A percentile compares a stretch with the other conserved stretches of the same genome.
Evolutionary conservation across 2,329 filamentous ascomycete species (phyloP).

Genomic region (Tothia fuscella): DNA sequence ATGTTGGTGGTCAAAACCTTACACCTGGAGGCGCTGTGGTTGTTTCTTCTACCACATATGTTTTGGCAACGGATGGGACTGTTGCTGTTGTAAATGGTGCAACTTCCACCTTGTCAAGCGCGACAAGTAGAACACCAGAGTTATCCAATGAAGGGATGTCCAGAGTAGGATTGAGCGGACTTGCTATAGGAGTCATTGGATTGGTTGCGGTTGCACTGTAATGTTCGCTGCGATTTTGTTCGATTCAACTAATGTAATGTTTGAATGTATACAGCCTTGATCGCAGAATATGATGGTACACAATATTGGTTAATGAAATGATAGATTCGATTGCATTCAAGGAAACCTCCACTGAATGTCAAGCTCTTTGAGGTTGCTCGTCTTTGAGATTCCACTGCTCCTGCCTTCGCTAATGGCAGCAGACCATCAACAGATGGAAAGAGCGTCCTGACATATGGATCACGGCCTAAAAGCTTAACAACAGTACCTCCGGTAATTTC

Average conservation of each 20-base stretch:
- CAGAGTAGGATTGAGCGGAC: background rate
- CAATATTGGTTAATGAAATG: too few relatives aligned
- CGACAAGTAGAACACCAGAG: background rate
- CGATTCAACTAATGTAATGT: background rate
- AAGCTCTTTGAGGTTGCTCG: too few relatives aligned
- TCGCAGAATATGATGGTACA: too few relatives aligned
- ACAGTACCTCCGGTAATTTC: too few relatives aligned
- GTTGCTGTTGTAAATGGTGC: conserved; percentile 3
- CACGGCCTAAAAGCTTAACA: too few relatives aligned
- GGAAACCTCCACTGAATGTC: too few relatives aligned
- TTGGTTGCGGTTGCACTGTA: background rate
- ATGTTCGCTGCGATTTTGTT: background rate
- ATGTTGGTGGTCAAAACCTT: conserved; percentile 9
- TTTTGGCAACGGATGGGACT: background rate
- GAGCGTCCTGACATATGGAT: too few relatives aligned
- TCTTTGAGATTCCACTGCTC: too few relatives aligned
- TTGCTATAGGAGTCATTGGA: background rate
- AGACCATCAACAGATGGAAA: too few relatives aligned
- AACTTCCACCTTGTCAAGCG: conserved; percentile 1
- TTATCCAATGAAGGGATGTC: background rate
- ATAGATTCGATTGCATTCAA: too few relatives aligned
- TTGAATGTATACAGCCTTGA: too few relatives aligned
- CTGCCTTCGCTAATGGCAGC: too few relatives aligned
- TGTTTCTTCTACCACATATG: conserved; percentile 5
- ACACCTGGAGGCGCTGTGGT: conserved; percentile 10